Conservation (phyloP, 805 yeast species). For the Ogataea salicorniae region DNA sequence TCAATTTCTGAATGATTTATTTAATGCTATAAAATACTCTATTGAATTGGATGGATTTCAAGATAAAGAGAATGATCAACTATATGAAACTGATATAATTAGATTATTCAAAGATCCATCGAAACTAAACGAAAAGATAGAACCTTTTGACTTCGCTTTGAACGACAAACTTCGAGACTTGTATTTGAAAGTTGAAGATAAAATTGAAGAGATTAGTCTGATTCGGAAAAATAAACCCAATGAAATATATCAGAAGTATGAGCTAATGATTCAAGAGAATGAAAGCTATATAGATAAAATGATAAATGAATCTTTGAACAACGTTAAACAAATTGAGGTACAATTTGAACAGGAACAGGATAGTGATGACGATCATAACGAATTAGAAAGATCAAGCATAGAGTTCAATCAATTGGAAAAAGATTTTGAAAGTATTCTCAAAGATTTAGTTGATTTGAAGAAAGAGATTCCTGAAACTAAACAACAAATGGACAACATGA, state of each 20-base stretch:
- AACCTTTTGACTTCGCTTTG: conserved; percentile 64
- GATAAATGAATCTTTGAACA: conserved; percentile 16
- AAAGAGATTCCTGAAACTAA: conserved; percentile 32
- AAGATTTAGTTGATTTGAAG: conserved; percentile 32
- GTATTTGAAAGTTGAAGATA: conserved; percentile 57
- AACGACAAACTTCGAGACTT: conserved; percentile 54
- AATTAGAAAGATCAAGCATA: too few relatives aligned
- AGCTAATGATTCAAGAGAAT: conserved; percentile 21
- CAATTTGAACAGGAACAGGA: conserved; percentile 1
- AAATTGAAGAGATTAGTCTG: conserved; percentile 51
- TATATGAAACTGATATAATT: conserved; percentile 6
- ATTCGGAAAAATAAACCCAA: conserved; percentile 51
- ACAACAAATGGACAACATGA: conserved; percentile 32
- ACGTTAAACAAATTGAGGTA: conserved; percentile 4
- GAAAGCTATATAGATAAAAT: conserved; percentile 10
- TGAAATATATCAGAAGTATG: conserved; percentile 34
- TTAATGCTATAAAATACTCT: conserved; percentile 53
- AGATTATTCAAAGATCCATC: conserved; percentile 15
- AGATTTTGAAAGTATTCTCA: conserved; percentile 17
- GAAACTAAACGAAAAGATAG: conserved; percentile 37
- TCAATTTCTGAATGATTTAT: conserved; percentile 44
- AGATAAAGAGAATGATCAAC: conserved; percentile 7
- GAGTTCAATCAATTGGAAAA: conserved; percentile 6
- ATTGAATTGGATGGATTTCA: conserved; percentile 54
- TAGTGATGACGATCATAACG: conserved; percentile 1